Evolutionary conservation across 495 filamentous ascomycete species (phyloP), one percentile per base, ranked within the genome.

Genomic region (Tuber aestivum): DNA sequence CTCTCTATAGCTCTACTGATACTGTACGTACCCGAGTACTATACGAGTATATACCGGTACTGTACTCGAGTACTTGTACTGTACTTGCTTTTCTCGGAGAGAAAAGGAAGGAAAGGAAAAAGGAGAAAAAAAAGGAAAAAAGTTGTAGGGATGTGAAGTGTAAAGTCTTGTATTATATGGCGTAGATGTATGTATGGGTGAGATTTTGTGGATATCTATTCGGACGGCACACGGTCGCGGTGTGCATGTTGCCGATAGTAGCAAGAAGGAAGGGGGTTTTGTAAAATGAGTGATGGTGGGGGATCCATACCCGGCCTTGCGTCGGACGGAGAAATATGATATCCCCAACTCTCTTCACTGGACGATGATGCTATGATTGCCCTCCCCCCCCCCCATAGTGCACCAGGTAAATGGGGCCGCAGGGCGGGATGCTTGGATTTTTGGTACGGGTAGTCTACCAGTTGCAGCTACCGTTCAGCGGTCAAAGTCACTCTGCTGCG

Each of bases 181-280:
- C 32, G 16, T 65, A 48, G 16, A 65, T 65, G 27, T 12, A 32
- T 32, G 56, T 65, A 32, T 65, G 56, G 12, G n/a, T 32, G 56
- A 65, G 56, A 65, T 65, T 32, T 65, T 65, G 56, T 65, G 56
- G 56, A 27, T 32, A 65, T 65, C 56, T 32, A 32, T 65, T 65
- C 32, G 56, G 12, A 65, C 27, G n/a, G 27, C 12, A 65, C 10
- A 27, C n/a, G 6, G 7, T 27, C n/a, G 48, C 48, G 48, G 48
- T 56, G 48, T 23, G 48, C 2, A 23, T 12, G 23, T 21, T n/a
- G 12, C 48, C 48, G 48, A 65, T 65, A 65, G 12, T 16, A 65
- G 56, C 1, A n/a, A 65, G 27, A 65, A 65, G 56, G 12, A 65
- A 65, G n/a, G n/a, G 6, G 12, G 56, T 65, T 27, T 32, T 65